Percentiles rank a stretch among this genome's conserved stretches.
phyloP scores from a whole-genome alignment of 2,329 filamentous ascomycete genomes.

The Ophioceras dolichostomum region DNA sequence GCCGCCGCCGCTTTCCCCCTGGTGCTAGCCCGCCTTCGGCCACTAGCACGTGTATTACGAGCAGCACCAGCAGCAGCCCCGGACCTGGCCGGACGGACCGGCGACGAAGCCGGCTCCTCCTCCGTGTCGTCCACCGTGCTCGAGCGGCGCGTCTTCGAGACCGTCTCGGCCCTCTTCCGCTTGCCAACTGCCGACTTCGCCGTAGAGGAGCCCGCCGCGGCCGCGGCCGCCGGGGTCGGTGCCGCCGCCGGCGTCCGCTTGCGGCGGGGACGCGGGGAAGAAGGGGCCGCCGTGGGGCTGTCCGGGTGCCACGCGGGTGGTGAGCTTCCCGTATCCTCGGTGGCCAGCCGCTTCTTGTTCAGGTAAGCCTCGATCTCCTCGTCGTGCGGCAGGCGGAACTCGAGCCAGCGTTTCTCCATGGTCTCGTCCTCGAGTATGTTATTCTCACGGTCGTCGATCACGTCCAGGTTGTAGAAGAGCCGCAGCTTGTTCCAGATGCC shows the following conservation, averaged over 20 bases:
- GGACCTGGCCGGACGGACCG: no score
- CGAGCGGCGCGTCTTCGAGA: conserved; percentile 4
- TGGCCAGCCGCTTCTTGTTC: conserved; percentile 6
- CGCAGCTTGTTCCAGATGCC: conserved; percentile 85
- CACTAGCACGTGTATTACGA: no score
- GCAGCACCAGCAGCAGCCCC: no score
- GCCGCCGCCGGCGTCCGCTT: no score
- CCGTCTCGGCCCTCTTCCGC: conserved; percentile 8
- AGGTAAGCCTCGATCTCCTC: conserved; percentile 10
- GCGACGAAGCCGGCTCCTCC: no score
- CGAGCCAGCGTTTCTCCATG: conserved; percentile 9
- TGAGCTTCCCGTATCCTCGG: conserved; percentile 6
- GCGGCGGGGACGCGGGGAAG: no score
- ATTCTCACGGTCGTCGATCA: conserved; percentile 53
- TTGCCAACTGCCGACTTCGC: not conserved
- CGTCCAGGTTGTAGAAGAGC: conserved; percentile 72
- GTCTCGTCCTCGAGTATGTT: conserved; percentile 6
- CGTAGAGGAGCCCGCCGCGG: conserved; percentile 6
- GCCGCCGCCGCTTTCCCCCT: conserved; percentile 1
- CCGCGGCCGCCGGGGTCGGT: not conserved
- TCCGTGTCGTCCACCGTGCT: conserved; percentile 5
- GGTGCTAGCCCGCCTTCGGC: conserved; percentile 2
- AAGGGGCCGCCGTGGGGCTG: no score
- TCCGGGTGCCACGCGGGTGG: conserved; percentile 10
- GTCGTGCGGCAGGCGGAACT: conserved; percentile 9